Conservation (phyloP, 345 rosid species). For the Hibiscus mutabilis region DNA sequence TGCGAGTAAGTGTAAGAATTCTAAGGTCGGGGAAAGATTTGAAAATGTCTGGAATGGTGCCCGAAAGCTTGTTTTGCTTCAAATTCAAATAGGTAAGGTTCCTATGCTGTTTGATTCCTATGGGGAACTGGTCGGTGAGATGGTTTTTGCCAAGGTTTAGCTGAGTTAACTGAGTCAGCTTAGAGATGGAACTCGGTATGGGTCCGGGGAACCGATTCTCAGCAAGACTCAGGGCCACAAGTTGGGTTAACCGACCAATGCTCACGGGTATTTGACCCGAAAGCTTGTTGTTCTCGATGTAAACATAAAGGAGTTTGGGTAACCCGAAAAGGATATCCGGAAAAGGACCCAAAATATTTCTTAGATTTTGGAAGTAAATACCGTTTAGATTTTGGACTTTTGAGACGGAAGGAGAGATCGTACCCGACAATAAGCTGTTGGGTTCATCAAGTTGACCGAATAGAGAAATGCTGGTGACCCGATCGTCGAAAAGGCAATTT, state of each 20-base stretch:
- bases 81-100: constrained; percentile 27
- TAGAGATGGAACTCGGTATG: constrained; percentile 50
- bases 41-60: constrained; percentile 51
- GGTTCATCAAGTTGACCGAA: constrained; percentile 27
- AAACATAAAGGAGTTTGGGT: constrained; percentile 39
- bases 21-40: constrained; percentile 38
- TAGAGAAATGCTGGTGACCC: constrained; percentile 40
- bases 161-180: constrained; percentile 37
- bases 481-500: constrained; percentile 29
- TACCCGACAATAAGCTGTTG: constrained; percentile 43
- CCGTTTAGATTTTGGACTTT: constrained; percentile 45
- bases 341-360: constrained; percentile 53
- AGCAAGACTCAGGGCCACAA: constrained; percentile 31
- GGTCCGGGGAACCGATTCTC: constrained; percentile 61
- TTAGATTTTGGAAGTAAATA: constrained; percentile 36
- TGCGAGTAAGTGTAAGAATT: constrained; percentile 34
- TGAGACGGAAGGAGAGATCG: constrained; percentile 46
- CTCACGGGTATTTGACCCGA: constrained; percentile 52
- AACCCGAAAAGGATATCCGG: constrained; percentile 45
- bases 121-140: constrained; percentile 48
- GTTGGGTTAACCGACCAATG: constrained; percentile 38
- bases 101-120: constrained; percentile 36
- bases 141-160: constrained; percentile 47
- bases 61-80: constrained; percentile 43
- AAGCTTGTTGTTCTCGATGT: constrained; percentile 56